Evolutionary conservation across 768 basidiomycete species (phyloP), one percentile per base, ranked within the genome.

Genomic region (Naganishia vaughanmartiniae): DNA sequence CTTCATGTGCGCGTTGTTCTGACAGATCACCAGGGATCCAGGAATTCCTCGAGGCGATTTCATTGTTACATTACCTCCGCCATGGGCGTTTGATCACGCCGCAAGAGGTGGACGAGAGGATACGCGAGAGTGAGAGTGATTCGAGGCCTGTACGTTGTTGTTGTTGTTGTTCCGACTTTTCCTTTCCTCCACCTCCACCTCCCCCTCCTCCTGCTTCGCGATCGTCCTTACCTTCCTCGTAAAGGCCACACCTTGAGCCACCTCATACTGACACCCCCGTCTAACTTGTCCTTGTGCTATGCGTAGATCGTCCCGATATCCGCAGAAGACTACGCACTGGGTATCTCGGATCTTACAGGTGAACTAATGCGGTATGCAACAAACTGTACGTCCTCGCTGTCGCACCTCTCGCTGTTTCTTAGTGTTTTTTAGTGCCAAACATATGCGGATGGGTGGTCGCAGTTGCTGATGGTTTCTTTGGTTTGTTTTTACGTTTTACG

Each of bases 331-430:
- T 98, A 96, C 77, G 83, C 97, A 17, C 86, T 97, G 2, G 96
- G 96, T 6, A 82, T 98, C 33, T 91, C 92, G 9, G 96, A 99
- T 81, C 85, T 99, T 26, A 96, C 93, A 0, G 96, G 96, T 54
- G 96, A 99, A 82, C 86, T 98, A 30, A 97, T 98, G 96, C 87
- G 95, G 39, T 90, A 89, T 73, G 93, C 92, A 14, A 95, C 97
- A 71, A 90, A 92, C 55, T 87, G 90, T 55, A 87, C 57, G 78
- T 60, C 45, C 33, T 36, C n/a, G 17, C 53, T 17, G 1, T 24
- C 15, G 2, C 48, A 15, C 1, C 4, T 15, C 45, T 26, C 24
- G n/a, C 19, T 39, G 26, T 31, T 11, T n/a, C 45, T 33, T 6
- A 36, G 4, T 34, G 33, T 11, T 39, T 5, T 36, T 36, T 36